These are phyloP conservation scores for Cardamine chenopodiifolia DNA, from an alignment of 345 rosid genomes.

Conservation along the genomic window DNA sequence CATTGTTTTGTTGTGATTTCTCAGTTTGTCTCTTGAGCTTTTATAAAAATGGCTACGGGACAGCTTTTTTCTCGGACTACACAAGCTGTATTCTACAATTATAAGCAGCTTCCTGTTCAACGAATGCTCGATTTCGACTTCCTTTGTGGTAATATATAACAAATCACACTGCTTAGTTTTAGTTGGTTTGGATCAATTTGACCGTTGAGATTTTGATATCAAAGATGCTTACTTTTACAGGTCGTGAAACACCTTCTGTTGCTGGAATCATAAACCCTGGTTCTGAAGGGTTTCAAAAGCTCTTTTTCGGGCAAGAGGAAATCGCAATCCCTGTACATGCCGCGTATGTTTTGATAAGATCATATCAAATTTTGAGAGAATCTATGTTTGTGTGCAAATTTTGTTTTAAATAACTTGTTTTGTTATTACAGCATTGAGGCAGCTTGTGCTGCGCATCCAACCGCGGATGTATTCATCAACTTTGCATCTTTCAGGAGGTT, in stretches of 20 bases:
- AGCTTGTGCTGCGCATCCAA: slow-evolving; percentile 90
- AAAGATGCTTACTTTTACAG: slow-evolving; percentile 43
- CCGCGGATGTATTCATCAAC: slow-evolving; percentile 96
- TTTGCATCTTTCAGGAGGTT: slow-evolving; percentile 97
- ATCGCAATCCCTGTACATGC: slow-evolving; percentile 99
- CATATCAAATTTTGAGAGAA: neutral
- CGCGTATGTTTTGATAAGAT: slow-evolving; percentile 47
- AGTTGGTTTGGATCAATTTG: slow-evolving; percentile 16
- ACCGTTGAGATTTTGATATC: neutral
- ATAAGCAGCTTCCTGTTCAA: slow-evolving; percentile 96
- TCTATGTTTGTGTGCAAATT: neutral
- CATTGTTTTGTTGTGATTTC: slow-evolving; percentile 2
- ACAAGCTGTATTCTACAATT: slow-evolving; percentile 93
- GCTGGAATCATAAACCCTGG: slow-evolving; percentile 98
- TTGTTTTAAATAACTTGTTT: neutral
- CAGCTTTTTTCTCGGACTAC: slow-evolving; percentile 88
- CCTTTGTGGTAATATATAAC: slow-evolving; percentile 64
- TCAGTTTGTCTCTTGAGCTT: slow-evolving; percentile 48
- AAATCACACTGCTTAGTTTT: neutral
- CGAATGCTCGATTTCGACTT: slow-evolving; percentile 99
- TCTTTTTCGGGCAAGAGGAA: slow-evolving; percentile 97
- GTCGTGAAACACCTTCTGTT: slow-evolving; percentile 96
- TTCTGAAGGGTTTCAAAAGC: slow-evolving; percentile 94
- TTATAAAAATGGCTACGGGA: slow-evolving; percentile 73
- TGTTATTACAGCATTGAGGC: slow-evolving; percentile 76